Base-by-base conservation (phyloP, 2,329 filamentous ascomycete species). In the Beauveria brongniartii region DNA sequence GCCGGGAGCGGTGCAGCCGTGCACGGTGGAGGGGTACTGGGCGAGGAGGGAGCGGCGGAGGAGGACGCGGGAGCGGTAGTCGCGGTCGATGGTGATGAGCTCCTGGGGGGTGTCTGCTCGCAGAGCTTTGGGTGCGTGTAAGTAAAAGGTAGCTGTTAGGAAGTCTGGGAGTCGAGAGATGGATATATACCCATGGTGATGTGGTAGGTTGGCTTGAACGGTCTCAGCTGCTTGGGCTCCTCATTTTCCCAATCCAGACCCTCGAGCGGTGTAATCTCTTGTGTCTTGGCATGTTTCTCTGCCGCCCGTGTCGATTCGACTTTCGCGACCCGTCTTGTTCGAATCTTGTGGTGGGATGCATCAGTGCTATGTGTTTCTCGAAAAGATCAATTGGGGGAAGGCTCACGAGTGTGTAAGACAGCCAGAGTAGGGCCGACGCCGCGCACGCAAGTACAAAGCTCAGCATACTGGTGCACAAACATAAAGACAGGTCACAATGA, bases 201-300 rank as follows among this genome's bases (percentile, higher is more conserved):
- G 64, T 82, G 72, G 64, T 81, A 83, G 3, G 74, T 74, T 0
- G 78, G 75, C 67, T 81, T 82, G 67, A 81, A 82, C 0, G 79
- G 54, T 8, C 54, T 22, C 41, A 55, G 28, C 44, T 57, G 55
- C 44, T 50, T 57, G 30, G 55, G 55, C 44, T 57, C 24, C 9
- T 57, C 55, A 16, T 57, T 20, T 12, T 57, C 20, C 55, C 55
- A 57, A 34, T 50, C 55, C 16, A 57, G 44, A 34, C 55, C 55
- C 7, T 50, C 22, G 20, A 57, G 44, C 12, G 55, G 55, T 18
- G 44, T 57, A 9, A 57, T 57, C 4, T n/a, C 20, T 14, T 22
- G 20, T 18, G 20, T 28, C n/a, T n/a, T 16, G 20, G 1, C 26
- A 16, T 56, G 10, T 5, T 44, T 18, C 10, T 46, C 46, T 24